Conservation (phyloP, 2,329 filamentous ascomycete species). For the Alternaria triticina region DNA sequence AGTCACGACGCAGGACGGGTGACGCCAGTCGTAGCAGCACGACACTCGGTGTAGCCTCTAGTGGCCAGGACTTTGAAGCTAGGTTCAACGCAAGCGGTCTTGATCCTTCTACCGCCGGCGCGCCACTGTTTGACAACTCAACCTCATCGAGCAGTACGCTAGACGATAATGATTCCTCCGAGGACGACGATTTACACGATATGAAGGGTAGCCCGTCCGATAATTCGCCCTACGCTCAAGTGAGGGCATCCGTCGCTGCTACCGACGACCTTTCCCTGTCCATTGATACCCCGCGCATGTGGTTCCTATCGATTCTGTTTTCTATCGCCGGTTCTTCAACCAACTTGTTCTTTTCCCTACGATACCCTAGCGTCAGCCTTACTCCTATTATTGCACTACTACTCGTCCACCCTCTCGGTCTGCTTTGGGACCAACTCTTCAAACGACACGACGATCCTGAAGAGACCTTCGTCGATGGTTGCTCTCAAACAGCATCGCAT, state of each 20-base stretch:
- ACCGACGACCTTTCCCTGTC: constrained; percentile 79
- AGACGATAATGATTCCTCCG: constrained; percentile 42
- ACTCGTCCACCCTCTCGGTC: constrained; percentile 82
- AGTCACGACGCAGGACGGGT: constrained; percentile 36
- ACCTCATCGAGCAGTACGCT: constrained; percentile 41
- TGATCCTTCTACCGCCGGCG: constrained; percentile 29
- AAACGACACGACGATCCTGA: constrained; percentile 65
- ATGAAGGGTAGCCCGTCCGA: constrained; percentile 62
- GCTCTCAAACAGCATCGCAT: constrained; percentile 41
- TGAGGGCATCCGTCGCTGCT: constrained; percentile 78
- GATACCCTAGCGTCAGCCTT: constrained; percentile 89
- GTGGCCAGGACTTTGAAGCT: constrained; percentile 39
- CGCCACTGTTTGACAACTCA: constrained; percentile 31
- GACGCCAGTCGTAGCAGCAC: constrained; percentile 33
- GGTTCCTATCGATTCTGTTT: constrained; percentile 79
- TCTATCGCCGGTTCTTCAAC: constrained; percentile 81
- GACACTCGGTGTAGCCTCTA: constrained; percentile 31
- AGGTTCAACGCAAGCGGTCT: constrained; percentile 41
- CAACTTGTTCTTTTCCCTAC: constrained; percentile 86
- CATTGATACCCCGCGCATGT: constrained; percentile 88
- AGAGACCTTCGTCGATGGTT: constrained; percentile 65
- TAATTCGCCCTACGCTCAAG: constrained; percentile 78
- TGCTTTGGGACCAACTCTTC: constrained; percentile 76
- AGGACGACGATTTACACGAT: constrained; percentile 44
- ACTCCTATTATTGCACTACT: constrained; percentile 87